Base-by-base conservation (phyloP, 2,329 filamentous ascomycete species). In the Curvularia spicifera region DNA sequence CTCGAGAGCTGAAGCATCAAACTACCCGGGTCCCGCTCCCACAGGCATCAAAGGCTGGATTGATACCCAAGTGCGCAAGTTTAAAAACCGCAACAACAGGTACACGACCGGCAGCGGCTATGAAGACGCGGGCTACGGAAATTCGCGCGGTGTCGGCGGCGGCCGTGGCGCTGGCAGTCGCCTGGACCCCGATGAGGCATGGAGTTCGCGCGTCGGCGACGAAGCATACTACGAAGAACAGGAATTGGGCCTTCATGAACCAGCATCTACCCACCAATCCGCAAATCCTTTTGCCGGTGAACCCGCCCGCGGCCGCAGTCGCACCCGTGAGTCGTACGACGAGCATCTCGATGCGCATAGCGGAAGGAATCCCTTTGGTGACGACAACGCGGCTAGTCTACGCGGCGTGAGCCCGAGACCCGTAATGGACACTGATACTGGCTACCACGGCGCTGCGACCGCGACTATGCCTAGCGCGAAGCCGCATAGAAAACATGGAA, bases 161-260 rank as follows among this genome's bases (percentile, higher is more conserved):
- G 79, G 79, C 54, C 72, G 76, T 29, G 78, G 79, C 45, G 70
- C 66, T 51, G 72, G 61, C 43, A 88, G 90, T 74, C 87, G 88
- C 1, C 83, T 92, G 45, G 91, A 95, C 70, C 90, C 90, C 1
- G 91, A 96, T 73, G 91, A 93, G 71, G 91, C 91, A 1, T 96
- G 92, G 92, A 91, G 95, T 78, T 79, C 90, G 63, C 83, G 90
- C 59, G 91, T 96, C 4, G 90, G 90, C 57, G 83, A 87, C 67
- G 91, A 93, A 75, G 86, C 88, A 18, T 91, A 91, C 76, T 89
- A 91, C 71, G 91, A 94, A 73, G 90, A 91, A 78, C 87, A 90
- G 71, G 90, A 93, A 76, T 79, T 92, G 5, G 89, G 88, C 0
- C 72, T 85, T 35, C 82, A 78, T 50, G 77, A 80, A 63, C 78